These are phyloP conservation scores for Phoenix dactylifera DNA, from an alignment of 176 grass and related monocot species.

Conservation along the genomic window DNA sequence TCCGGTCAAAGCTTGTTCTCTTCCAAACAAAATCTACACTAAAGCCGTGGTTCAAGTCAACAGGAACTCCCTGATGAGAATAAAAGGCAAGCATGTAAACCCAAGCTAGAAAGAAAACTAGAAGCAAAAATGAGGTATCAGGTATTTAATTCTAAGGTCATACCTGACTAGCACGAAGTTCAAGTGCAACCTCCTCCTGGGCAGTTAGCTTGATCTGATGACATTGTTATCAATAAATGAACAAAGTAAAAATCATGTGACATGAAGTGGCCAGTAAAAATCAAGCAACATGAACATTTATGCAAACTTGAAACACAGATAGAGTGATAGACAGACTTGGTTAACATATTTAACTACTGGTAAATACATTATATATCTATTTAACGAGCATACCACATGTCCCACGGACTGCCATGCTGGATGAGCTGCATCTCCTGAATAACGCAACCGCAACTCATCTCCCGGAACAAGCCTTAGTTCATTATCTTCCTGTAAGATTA, in stretches of 20 bases:
- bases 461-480: constrained; percentile 97
- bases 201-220: constrained; percentile 94
- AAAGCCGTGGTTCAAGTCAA: constrained; percentile 84
- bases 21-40: constrained; percentile 99
- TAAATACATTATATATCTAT: too few relatives aligned
- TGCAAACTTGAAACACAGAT: too few relatives aligned
- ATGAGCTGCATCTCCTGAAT: constrained; percentile 77
- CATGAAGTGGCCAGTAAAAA: too few relatives aligned
- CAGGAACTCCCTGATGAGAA: constrained; percentile 72
- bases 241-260: too few relatives aligned
- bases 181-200: constrained; percentile 98
- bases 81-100: constrained; percentile 3
- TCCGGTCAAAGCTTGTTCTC: constrained; percentile 98
- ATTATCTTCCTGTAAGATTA: constrained; percentile 84
- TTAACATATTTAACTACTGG: too few relatives aligned
- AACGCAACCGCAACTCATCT: constrained; percentile 91
- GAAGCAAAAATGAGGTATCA: neutral
- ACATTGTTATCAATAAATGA: too few relatives aligned
- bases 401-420: constrained; percentile 98
- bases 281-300: too few relatives aligned
- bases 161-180: constrained; percentile 95
- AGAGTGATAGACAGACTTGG: too few relatives aligned
- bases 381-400: constrained; percentile 66
- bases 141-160: neutral
- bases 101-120: neutral